These are phyloP conservation scores for Venturia effusa DNA, from an alignment of 2,329 filamentous ascomycete species.

Conservation along the genomic window DNA sequence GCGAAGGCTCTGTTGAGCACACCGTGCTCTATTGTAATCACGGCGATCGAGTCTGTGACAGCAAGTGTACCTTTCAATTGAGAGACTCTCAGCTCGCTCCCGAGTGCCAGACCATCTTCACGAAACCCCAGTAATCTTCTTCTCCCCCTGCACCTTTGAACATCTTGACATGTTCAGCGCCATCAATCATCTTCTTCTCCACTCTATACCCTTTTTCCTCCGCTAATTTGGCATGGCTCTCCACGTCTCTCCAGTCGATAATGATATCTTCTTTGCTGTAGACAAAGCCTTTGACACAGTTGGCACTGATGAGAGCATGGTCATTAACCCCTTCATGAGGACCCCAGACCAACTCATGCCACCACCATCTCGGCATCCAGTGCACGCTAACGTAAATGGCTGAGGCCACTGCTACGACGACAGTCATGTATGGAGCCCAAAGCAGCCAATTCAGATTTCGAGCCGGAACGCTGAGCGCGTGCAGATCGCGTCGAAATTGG, in stretches of 20 bases:
- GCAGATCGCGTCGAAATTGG: constrained; percentile 11
- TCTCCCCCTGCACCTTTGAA: not conserved
- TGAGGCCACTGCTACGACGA: not conserved
- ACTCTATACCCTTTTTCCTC: constrained; percentile 39
- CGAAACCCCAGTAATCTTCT: not conserved
- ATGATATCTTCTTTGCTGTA: constrained; percentile 50
- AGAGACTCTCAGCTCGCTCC: not conserved
- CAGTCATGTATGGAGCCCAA: not conserved
- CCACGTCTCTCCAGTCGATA: constrained; percentile 45
- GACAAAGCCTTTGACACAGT: constrained; percentile 41
- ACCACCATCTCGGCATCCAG: not conserved
- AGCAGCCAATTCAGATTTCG: constrained; percentile 13
- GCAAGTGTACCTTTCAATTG: not conserved
- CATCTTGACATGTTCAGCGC: constrained; percentile 42
- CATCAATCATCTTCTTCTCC: constrained; percentile 43
- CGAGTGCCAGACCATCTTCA: not conserved
- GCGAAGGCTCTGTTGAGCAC: not conserved
- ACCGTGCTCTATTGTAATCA: not conserved
- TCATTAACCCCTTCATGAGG: constrained; percentile 1
- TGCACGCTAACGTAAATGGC: constrained; percentile 10
- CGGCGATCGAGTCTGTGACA: not conserved
- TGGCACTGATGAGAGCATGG: constrained; percentile 12
- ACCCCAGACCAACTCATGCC: constrained; percentile 1
- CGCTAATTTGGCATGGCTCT: constrained; percentile 41
- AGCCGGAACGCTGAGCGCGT: constrained; percentile 14